Evolutionary conservation across 2,329 filamentous ascomycete species (phyloP).

Genomic region (Curvularia spicifera): DNA sequence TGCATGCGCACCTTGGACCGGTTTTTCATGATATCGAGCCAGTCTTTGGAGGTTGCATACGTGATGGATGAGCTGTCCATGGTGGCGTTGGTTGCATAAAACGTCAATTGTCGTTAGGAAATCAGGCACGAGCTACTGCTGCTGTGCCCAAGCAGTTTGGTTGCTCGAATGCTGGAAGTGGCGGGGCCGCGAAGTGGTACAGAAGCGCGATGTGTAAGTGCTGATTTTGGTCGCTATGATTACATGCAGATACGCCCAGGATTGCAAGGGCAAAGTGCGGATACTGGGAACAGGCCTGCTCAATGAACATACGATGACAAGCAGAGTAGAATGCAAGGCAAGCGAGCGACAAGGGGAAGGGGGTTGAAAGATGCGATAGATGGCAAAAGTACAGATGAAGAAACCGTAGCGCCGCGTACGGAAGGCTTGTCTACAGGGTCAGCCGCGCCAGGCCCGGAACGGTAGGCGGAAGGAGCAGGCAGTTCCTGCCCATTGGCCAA

Average conservation of each 20-base stretch:
- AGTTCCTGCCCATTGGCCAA: slow-evolving; percentile 20
- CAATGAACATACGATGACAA: slow-evolving; percentile 4
- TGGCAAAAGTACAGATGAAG: slow-evolving; percentile 19
- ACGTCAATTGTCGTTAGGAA: slow-evolving; percentile 7
- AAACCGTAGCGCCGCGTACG: slow-evolving; percentile 18
- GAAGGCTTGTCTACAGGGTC: slow-evolving; percentile 26
- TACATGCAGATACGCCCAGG: slow-evolving; percentile 23
- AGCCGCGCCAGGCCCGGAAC: slow-evolving; percentile 16
- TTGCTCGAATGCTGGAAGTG: slow-evolving; percentile 2
- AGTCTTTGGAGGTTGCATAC: slow-evolving; percentile 45
- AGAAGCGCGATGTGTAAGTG: slow-evolving; percentile 17
- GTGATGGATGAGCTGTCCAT: slow-evolving; percentile 38
- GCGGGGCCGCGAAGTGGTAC: slow-evolving; percentile 5
- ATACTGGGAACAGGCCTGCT: slow-evolving; percentile 4
- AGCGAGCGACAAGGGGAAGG: slow-evolving; percentile 12
- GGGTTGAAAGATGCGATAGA: slow-evolving; percentile 11
- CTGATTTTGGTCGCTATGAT: slow-evolving; percentile 23
- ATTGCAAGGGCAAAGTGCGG: slow-evolving; percentile 5
- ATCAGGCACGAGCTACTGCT: not conserved
- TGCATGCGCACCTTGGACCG: slow-evolving; percentile 47
- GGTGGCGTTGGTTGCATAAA: slow-evolving; percentile 18
- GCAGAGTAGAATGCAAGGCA: slow-evolving; percentile 7
- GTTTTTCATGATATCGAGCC: slow-evolving; percentile 49
- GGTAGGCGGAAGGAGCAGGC: slow-evolving; percentile 21
- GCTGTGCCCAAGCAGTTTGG: not conserved